Conservation (phyloP, 192 early-diverging fungal genomes). For the Coemansia sp. region DNA sequence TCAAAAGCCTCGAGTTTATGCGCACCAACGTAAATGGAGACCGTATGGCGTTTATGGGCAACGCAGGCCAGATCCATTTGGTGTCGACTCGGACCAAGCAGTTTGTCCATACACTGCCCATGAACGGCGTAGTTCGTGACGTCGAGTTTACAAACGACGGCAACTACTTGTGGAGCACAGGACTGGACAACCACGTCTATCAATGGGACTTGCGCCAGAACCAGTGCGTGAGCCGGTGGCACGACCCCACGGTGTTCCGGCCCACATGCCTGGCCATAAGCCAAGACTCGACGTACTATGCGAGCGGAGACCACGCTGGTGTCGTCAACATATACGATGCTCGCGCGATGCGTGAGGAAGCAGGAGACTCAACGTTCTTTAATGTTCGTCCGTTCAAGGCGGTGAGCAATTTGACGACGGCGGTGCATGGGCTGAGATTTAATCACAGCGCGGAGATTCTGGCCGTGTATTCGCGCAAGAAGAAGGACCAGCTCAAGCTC, state of each 20-base stretch:
- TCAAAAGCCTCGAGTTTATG: slow-evolving; percentile 73
- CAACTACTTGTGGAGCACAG: slow-evolving; percentile 72
- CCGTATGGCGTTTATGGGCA: slow-evolving; percentile 76
- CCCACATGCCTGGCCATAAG: slow-evolving; percentile 71
- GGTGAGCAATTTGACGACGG: slow-evolving; percentile 84
- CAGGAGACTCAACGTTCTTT: slow-evolving; percentile 39
- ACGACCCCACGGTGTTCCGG: slow-evolving; percentile 80
- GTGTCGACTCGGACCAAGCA: slow-evolving; percentile 78
- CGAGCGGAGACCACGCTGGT: slow-evolving; percentile 80
- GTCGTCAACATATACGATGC: slow-evolving; percentile 89
- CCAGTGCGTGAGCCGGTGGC: slow-evolving; percentile 74
- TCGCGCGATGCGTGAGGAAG: slow-evolving; percentile 12
- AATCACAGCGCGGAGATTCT: slow-evolving; percentile 86
- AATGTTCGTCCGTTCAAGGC: slow-evolving; percentile 66
- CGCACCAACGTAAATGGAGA: slow-evolving; percentile 67
- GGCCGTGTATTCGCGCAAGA: slow-evolving; percentile 68
- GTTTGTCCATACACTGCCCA: slow-evolving; percentile 84
- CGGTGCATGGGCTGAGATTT: slow-evolving; percentile 71
- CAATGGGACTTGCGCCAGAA: slow-evolving; percentile 82
- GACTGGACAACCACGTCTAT: slow-evolving; percentile 82
- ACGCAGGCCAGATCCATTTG: slow-evolving; percentile 80
- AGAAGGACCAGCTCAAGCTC: slow-evolving; percentile 78
- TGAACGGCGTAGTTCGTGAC: slow-evolving; percentile 78
- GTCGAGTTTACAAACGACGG: slow-evolving; percentile 82
- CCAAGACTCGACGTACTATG: slow-evolving; percentile 72